Conservation (phyloP, 306 rosid genomes). For the Casuarina glauca region DNA sequence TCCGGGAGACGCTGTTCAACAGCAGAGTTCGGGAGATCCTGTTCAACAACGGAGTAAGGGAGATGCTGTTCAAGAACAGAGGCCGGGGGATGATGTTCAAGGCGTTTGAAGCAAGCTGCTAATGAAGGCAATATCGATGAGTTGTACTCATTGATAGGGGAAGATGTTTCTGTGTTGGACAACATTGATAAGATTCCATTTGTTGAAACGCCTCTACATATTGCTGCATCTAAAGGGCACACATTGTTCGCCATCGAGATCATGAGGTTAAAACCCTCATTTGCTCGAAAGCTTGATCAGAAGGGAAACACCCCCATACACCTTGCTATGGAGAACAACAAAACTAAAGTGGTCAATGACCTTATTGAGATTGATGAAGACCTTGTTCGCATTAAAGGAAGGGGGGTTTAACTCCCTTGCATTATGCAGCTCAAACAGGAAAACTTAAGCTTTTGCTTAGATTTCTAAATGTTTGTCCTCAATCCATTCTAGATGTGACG, state of each 20-base stretch:
- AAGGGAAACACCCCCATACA: slow-evolving; percentile 13
- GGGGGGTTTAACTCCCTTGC: slow-evolving; percentile 2
- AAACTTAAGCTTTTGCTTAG: not conserved
- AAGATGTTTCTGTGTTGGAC: not conserved
- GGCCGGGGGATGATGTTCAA: no score
- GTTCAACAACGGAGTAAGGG: no score
- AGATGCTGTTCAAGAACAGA: no score
- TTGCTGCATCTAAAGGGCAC: slow-evolving; percentile 3
- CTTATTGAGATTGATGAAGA: not conserved
- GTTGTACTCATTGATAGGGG: not conserved
- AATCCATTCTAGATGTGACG: slow-evolving; percentile 9
- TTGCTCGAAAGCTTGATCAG: not conserved
- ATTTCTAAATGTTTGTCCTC: not conserved
- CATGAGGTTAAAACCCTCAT: no score
- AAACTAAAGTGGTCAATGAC: not conserved
- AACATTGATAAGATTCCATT: not conserved
- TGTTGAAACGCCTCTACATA: slow-evolving; percentile 14
- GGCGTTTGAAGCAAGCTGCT: not conserved
- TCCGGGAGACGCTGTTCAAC: no score
- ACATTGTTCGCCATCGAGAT: not conserved
- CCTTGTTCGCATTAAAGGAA: not conserved
- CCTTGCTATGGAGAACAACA: not conserved
- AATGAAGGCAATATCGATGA: not conserved
- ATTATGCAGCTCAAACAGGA: slow-evolving; percentile 5
- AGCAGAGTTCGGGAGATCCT: no score